Evolutionary conservation across 208 protist species (phyloP).

Genomic region (Leishmania aethiopica): DNA sequence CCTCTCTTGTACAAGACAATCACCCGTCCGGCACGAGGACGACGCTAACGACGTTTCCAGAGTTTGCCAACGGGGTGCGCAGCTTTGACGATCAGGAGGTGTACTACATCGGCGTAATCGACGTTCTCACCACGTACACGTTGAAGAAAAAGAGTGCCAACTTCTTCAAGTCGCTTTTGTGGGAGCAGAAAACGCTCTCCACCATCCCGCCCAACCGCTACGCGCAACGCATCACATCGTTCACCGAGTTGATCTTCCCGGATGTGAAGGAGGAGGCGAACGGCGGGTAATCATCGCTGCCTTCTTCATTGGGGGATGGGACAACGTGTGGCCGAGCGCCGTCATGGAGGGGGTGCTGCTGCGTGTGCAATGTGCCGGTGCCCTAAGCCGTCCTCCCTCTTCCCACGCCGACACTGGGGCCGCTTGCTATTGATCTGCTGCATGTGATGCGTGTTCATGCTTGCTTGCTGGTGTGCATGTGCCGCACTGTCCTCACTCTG

Average conservation of each 20-base stretch:
- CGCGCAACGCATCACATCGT: conserved; percentile 57
- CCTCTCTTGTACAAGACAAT: neutral
- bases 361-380: neutral
- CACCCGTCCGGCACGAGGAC: neutral
- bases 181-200: conserved; percentile 69
- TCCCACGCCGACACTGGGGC: neutral
- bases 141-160: conserved; percentile 85
- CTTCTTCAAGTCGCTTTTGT: conserved; percentile 89
- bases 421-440: neutral
- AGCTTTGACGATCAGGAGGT: conserved; percentile 77
- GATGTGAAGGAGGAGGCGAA: conserved; percentile 27
- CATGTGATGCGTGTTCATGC: neutral
- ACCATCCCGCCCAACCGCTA: conserved; percentile 79
- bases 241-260: conserved; percentile 75
- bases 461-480: neutral
- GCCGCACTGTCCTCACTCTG: neutral
- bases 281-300: neutral
- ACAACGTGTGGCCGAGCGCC: neutral
- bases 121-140: conserved; percentile 83
- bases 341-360: neutral
- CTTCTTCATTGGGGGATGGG: neutral
- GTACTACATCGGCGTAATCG: conserved; percentile 91
- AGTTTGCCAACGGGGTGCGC: conserved; percentile 56
- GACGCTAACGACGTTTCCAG: conserved; percentile 8
- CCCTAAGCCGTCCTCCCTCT: neutral